These are phyloP conservation scores for Candida sp. DNA, from an alignment of 1,139 yeast genomes.

Conservation along the genomic window DNA sequence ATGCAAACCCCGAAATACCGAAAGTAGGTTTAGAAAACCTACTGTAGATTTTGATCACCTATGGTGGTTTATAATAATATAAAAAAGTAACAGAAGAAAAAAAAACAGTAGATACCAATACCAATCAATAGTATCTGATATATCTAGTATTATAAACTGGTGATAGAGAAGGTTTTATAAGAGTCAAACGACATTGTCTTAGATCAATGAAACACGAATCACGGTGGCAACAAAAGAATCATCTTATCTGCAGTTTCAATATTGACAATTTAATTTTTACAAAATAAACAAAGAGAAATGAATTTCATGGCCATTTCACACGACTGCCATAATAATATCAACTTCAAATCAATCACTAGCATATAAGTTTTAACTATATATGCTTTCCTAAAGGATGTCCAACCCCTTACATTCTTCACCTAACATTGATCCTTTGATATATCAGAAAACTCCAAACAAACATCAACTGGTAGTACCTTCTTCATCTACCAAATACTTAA, in stretches of 20 bases:
- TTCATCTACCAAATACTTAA: constrained; percentile 21
- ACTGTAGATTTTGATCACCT: no score
- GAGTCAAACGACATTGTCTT: neutral
- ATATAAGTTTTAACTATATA: neutral
- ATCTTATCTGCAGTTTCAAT: neutral
- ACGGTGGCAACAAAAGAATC: no score
- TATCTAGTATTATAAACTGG: no score
- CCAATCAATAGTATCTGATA: no score
- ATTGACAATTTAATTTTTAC: neutral
- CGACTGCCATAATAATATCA: neutral
- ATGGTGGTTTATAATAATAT: no score
- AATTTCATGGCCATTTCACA: neutral
- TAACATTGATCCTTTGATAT: constrained; percentile 26
- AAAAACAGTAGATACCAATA: no score
- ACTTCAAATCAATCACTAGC: neutral
- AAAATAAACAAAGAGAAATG: no score
- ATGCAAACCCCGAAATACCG: no score
- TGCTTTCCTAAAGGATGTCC: constrained; percentile 19
- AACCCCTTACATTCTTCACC: constrained; percentile 37
- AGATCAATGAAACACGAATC: neutral
- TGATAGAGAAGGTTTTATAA: no score
- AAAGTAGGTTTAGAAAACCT: no score
- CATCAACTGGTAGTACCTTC: constrained; percentile 19
- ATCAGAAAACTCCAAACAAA: constrained; percentile 8
- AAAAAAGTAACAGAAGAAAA: no score